phyloP scores from a whole-genome alignment of 768 basidiomycete genomes.

The Tulasnella sp. region DNA sequence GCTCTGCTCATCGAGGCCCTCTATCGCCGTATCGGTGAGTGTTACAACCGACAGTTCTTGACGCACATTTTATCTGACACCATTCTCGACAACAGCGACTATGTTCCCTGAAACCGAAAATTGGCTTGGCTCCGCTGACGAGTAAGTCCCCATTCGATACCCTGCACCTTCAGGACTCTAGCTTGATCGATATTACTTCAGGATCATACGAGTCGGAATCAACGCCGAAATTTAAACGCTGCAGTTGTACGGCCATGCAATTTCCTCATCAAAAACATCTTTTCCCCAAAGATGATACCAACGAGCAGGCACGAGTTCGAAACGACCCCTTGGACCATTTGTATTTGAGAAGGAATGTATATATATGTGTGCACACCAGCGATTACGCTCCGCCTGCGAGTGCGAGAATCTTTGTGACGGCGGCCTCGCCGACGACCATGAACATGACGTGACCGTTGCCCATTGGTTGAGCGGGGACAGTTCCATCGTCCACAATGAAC shows the following conservation, averaged over 20 bases:
- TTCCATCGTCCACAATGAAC: conserved; percentile 53
- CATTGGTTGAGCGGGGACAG: conserved; percentile 43
- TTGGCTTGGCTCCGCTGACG: conserved; percentile 55
- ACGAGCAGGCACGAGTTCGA: not conserved
- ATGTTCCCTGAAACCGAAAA: conserved; percentile 63
- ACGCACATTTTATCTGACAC: not conserved
- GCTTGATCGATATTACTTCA: not conserved
- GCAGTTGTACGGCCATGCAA: not conserved
- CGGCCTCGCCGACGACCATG: conserved; percentile 59
- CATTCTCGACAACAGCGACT: conserved; percentile 37
- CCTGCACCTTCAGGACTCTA: not conserved
- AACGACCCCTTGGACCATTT: not conserved
- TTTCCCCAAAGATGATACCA: not conserved
- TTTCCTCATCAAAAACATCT: not conserved
- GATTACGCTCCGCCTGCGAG: conserved; percentile 49
- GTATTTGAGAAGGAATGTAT: not conserved
- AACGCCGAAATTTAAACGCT: conserved; percentile 46
- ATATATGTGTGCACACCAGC: not conserved
- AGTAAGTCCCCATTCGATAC: conserved; percentile 41
- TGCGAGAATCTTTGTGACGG: conserved; percentile 53
- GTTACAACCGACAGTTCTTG: conserved; percentile 15
- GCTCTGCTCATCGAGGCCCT: conserved; percentile 56
- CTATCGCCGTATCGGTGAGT: conserved; percentile 54
- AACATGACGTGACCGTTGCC: conserved; percentile 55
- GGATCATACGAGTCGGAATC: conserved; percentile 55